Evolutionary conservation across 805 yeast species (phyloP).

Genomic region (Saccharomycopsis fibuligera): DNA sequence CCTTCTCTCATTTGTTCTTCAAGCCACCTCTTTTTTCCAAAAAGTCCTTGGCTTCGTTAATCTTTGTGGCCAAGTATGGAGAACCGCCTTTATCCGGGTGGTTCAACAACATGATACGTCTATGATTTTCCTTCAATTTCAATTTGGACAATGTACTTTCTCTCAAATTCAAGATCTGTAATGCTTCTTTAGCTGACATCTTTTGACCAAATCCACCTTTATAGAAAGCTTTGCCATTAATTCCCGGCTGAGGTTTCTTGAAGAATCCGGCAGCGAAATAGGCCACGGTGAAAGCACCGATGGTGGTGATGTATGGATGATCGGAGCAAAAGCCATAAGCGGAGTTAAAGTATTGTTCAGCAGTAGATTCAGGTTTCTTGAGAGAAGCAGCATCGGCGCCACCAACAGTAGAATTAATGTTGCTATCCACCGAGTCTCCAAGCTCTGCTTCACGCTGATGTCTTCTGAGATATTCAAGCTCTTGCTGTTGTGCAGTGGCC

Average conservation of each 20-base stretch:
- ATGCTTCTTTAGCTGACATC: conserved; percentile 84
- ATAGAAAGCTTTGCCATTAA: conserved; percentile 57
- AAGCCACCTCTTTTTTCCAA: conserved; percentile 44
- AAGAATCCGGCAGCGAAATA: conserved; percentile 63
- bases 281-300: conserved; percentile 60
- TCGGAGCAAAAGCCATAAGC: conserved; percentile 54
- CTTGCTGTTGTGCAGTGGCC: conserved; percentile 17
- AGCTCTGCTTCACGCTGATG: conserved; percentile 6
- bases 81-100: conserved; percentile 97
- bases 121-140: conserved; percentile 70
- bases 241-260: conserved; percentile 61
- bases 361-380: conserved; percentile 31
- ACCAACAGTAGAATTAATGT: too few relatives aligned
- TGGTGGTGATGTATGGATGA: conserved; percentile 70
- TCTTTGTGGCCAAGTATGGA: conserved; percentile 80
- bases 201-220: conserved; percentile 92
- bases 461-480: conserved; percentile 14
- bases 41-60: conserved; percentile 86
- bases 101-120: conserved; percentile 78
- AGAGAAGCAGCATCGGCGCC: conserved; percentile 1
- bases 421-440: not conserved
- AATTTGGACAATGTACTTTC: conserved; percentile 58
- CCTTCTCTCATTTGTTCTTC: conserved; percentile 20
- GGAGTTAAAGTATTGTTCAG: conserved; percentile 62
- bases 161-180: conserved; percentile 71